These are phyloP conservation scores for Colletotrichum truncatum DNA, from an alignment of 2,329 filamentous ascomycete species.

Conservation along the genomic window DNA sequence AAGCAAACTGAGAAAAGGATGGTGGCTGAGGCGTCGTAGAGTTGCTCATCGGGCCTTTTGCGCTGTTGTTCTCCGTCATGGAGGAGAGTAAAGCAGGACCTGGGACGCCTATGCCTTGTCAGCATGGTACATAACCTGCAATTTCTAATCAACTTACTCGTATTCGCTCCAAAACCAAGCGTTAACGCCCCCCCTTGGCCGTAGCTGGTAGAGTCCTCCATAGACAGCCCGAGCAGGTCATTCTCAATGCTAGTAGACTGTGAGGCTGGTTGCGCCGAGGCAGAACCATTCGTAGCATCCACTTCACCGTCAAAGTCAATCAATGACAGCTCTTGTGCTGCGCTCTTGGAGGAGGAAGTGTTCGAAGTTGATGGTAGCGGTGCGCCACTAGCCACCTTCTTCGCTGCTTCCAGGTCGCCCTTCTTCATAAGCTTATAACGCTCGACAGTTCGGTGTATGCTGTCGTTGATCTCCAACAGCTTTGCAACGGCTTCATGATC, in stretches of 20 bases:
- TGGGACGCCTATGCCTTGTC: conserved; percentile 62
- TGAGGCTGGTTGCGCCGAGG: conserved; percentile 45
- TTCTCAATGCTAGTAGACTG: conserved; percentile 80
- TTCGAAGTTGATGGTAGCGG: conserved; percentile 43
- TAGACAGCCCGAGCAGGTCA: conserved; percentile 87
- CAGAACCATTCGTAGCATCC: conserved; percentile 56
- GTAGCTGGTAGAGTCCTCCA: conserved; percentile 73
- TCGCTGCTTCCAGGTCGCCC: conserved; percentile 86
- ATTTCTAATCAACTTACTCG: conserved; percentile 71
- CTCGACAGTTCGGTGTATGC: conserved; percentile 96
- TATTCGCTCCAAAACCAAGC: conserved; percentile 78
- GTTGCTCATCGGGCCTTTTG: conserved; percentile 49
- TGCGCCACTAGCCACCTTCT: conserved; percentile 84
- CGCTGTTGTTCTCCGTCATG: conserved; percentile 67
- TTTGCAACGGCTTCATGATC: conserved; percentile 96
- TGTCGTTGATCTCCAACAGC: conserved; percentile 96
- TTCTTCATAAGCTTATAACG: conserved; percentile 96
- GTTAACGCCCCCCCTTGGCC: conserved; percentile 84
- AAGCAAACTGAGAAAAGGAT: conserved; percentile 63
- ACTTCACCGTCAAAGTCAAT: conserved; percentile 86
- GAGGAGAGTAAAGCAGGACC: conserved; percentile 73
- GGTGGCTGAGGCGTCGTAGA: conserved; percentile 50
- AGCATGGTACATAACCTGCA: neutral
- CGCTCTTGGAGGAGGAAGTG: conserved; percentile 62
- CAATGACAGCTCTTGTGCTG: conserved; percentile 81